A percentile compares a stretch with the other conserved stretches of the same genome.
Evolutionary conservation across 2,329 filamentous ascomycete genomes (phyloP).

Genomic region (Atkinsonella texensis): DNA sequence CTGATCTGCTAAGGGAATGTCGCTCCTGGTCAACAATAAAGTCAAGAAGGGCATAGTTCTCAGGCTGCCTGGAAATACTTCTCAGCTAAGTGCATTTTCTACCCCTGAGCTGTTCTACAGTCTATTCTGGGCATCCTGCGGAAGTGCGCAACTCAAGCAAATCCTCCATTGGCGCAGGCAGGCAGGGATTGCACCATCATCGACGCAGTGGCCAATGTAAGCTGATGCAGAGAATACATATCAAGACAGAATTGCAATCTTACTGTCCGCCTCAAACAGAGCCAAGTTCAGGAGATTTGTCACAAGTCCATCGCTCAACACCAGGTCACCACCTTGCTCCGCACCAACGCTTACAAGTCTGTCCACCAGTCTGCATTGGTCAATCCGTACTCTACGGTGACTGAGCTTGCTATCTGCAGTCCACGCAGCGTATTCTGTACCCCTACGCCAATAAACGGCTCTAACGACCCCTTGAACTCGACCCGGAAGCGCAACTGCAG

Average conservation of each 20-base stretch:
- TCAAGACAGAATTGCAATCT: background rate
- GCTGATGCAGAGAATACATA: too few relatives aligned
- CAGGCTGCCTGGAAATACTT: too few relatives aligned
- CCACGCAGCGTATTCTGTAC: constrained; percentile 42
- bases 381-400: too few relatives aligned
- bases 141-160: background rate
- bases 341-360: background rate
- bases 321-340: background rate
- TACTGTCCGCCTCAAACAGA: background rate
- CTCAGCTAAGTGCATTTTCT: too few relatives aligned
- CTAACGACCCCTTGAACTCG: constrained; percentile 12
- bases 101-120: background rate
- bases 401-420: constrained; percentile 40
- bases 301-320: background rate
- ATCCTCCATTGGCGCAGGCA: background rate
- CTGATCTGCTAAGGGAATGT: too few relatives aligned
- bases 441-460: constrained; percentile 43
- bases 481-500: background rate
- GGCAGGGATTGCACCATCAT: background rate
- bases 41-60: too few relatives aligned
- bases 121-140: background rate
- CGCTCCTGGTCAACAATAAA: too few relatives aligned
- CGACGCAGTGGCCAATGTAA: background rate
- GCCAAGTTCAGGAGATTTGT: background rate
- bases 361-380: background rate